A percentile compares a stretch with the other conserved stretches of the same genome.
phyloP scores from a whole-genome alignment of 1,139 yeast genomes.

The Eremothecium sinecaudum region DNA sequence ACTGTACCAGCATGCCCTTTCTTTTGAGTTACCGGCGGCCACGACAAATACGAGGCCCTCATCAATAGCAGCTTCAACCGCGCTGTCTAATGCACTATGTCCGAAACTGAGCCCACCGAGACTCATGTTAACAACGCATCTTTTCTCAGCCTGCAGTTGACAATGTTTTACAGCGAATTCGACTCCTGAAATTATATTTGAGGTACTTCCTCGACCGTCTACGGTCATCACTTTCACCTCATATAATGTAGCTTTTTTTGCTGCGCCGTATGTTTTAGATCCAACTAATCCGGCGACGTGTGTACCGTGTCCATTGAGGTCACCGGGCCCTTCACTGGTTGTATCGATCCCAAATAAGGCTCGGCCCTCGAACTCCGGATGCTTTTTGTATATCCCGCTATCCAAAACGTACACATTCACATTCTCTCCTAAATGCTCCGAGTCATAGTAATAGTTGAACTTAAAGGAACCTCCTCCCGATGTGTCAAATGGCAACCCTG shows the following conservation, averaged over 20 bases:
- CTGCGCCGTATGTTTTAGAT: constrained; percentile 67
- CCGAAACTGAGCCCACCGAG: constrained; percentile 54
- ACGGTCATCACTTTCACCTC: constrained; percentile 64
- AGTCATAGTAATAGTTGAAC: constrained; percentile 38
- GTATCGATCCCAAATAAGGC: constrained; percentile 51
- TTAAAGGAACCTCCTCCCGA: constrained; percentile 17
- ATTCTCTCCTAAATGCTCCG: constrained; percentile 38
- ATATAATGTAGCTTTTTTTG: constrained; percentile 54
- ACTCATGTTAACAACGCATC: constrained; percentile 71
- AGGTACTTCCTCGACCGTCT: constrained; percentile 57
- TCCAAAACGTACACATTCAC: constrained; percentile 75
- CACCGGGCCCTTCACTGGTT: constrained; percentile 54
- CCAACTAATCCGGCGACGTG: constrained; percentile 91
- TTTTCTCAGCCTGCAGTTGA: constrained; percentile 32
- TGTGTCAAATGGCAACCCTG: constrained; percentile 31
- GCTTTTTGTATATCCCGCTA: constrained; percentile 54
- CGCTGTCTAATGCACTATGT: constrained; percentile 58
- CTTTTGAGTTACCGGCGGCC: constrained; percentile 80
- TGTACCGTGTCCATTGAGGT: constrained; percentile 64
- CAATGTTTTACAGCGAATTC: constrained; percentile 64
- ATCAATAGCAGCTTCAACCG: constrained; percentile 58
- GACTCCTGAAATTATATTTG: constrained; percentile 60
- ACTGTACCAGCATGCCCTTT: constrained; percentile 67
- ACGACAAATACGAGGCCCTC: constrained; percentile 73
- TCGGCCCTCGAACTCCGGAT: constrained; percentile 60